A percentile compares a stretch with the other conserved stretches of the same genome.
Evolutionary conservation across 1,284 basidiomycete genomes (phyloP).

Genomic region (Agaricales sp.): DNA sequence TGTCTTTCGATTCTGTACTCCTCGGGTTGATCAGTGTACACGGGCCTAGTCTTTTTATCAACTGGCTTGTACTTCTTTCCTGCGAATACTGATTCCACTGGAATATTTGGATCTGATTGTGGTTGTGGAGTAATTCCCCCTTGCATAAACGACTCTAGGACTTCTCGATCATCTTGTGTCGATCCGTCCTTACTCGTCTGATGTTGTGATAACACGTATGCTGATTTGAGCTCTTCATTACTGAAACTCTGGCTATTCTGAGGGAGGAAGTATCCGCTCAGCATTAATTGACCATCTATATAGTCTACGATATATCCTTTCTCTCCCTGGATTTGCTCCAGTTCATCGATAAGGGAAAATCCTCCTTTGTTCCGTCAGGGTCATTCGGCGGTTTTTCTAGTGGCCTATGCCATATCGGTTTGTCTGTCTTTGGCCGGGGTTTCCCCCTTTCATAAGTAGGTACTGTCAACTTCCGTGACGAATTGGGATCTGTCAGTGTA

Average conservation of each 20-base stretch:
- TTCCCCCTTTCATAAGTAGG: constrained; percentile 14
- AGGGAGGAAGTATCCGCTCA: neutral
- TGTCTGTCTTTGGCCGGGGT: neutral
- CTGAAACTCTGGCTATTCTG: neutral
- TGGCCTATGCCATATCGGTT: neutral
- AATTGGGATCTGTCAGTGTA: constrained; percentile 18
- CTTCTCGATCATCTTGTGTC: neutral
- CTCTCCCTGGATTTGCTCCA: neutral
- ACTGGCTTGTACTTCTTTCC: constrained; percentile 27
- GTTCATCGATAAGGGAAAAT: neutral
- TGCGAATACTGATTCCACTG: constrained; percentile 5
- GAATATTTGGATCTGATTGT: neutral
- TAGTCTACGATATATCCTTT: neutral
- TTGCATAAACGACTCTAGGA: neutral
- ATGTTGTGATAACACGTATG: neutral
- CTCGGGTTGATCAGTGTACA: constrained; percentile 17
- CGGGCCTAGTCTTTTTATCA: constrained; percentile 18
- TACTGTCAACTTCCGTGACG: constrained; percentile 9
- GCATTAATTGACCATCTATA: neutral
- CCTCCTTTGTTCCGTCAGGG: neutral
- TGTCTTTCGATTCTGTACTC: constrained; percentile 21
- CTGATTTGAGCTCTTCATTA: neutral
- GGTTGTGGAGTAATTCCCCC: neutral
- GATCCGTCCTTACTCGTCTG: neutral
- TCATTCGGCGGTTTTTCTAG: neutral